Percentiles rank a stretch among this genome's conserved stretches.
phyloP scores from a whole-genome alignment of 2,329 filamentous ascomycete species.

The Trichoderma citrinoviride region DNA sequence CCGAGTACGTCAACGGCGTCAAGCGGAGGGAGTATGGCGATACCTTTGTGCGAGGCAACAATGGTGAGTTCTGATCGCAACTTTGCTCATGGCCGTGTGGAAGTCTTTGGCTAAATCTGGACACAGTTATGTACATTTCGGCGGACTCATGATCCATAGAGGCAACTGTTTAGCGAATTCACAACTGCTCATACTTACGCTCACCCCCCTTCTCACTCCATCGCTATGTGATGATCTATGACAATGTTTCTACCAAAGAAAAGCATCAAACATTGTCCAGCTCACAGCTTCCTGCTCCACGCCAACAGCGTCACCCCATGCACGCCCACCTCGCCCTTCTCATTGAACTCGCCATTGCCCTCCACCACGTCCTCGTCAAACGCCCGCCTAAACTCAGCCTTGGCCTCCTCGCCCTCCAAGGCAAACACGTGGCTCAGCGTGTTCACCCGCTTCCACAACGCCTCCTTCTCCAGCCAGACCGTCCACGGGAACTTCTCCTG shows the following conservation, averaged over 20 bases:
- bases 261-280: background rate
- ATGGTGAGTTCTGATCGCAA: slow-evolving; percentile 58
- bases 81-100: too few species aligned
- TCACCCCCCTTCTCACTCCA: background rate
- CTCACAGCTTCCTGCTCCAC: slow-evolving; percentile 55
- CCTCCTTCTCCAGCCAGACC: slow-evolving; percentile 56
- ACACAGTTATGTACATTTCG: slow-evolving; percentile 64
- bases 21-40: slow-evolving; percentile 85
- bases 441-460: slow-evolving; percentile 60
- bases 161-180: background rate
- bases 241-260: background rate
- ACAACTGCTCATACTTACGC: background rate
- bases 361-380: slow-evolving; percentile 55
- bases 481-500: slow-evolving; percentile 56
- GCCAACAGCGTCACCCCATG: slow-evolving; percentile 63
- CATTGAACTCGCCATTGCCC: slow-evolving; percentile 56
- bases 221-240: background rate
- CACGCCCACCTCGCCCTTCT: slow-evolving; percentile 59
- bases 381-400: slow-evolving; percentile 46
- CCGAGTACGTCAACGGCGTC: slow-evolving; percentile 83
- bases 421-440: slow-evolving; percentile 68
- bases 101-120: slow-evolving; percentile 8
- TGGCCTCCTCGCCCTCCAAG: slow-evolving; percentile 50
- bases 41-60: slow-evolving; percentile 94
- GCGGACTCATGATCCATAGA: slow-evolving; percentile 50